Base-by-base conservation (phyloP, 2,329 filamentous ascomycete genomes). In the Lachnellula subtilissima region DNA sequence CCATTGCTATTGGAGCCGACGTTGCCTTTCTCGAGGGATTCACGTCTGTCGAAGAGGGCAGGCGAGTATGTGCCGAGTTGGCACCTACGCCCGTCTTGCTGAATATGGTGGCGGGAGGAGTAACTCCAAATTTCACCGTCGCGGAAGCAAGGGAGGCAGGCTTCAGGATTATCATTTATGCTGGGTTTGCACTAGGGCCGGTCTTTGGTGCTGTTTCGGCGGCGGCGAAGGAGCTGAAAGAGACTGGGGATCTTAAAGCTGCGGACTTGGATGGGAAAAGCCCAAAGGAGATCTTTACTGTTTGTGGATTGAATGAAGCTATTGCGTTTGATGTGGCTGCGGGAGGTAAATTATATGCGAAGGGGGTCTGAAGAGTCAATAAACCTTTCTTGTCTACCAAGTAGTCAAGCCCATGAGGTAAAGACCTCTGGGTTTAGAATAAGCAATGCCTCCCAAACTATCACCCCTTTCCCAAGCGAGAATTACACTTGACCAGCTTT, bases 21-120 rank as follows among this genome's bases (percentile, higher is more conserved):
- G 78, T 80, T 2, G 78, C 75, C 0, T 81, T 87, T 57, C 74
- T 86, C 3, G 84, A 87, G 62, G 84, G 82, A 5, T 73, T 86
- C 50, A 73, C 72, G 2, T 75, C 71, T 1, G 72, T 73, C 14
- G 79, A 81, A 39, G 73, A 85, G 63, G 80, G 76, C 1, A 69
- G 70, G 28, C 65, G 70, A 42, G 72, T 75, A 1, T 77, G 78
- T 32, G 63, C 70, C 14, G 75, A 76, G 8, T 68, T 82, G 5
- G 73, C 73, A 2, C 19, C 54, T 0, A 73, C 63, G 72, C 80
- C 72, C 61, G 74, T 82, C 36, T 68, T 85, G 37, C 74, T 82
- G 48, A 85, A 86, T 64, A 80, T 78, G 60, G 82, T 86, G 0
- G 75, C 78, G 53, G 76, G 78, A 14, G 81, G 82, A 1, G 74